A percentile compares a stretch with the other conserved stretches of the same genome.
Conservation (phyloP, 257 asterid genomes). For the Penstemon newberryi region DNA sequence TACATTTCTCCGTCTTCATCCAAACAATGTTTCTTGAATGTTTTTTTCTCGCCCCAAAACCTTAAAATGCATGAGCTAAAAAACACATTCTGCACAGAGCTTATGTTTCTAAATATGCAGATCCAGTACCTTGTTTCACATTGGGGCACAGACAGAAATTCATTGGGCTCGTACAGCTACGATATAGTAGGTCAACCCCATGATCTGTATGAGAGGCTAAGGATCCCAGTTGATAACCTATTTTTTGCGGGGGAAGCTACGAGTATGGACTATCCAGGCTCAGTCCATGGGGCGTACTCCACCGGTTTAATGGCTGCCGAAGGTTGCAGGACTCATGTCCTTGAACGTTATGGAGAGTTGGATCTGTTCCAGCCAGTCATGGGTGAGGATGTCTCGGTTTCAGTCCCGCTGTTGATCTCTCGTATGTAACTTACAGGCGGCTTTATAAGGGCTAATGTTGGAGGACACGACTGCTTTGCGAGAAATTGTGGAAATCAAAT, state of each 20-base stretch:
- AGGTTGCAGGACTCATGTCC: slow-evolving; percentile 83
- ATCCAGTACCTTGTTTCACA: slow-evolving; percentile 78
- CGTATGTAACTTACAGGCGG: slow-evolving; percentile 43
- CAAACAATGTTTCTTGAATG: no score
- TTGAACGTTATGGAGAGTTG: slow-evolving; percentile 78
- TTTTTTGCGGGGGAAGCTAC: slow-evolving; percentile 96
- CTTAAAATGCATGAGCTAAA: no score
- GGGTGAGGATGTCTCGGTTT: slow-evolving; percentile 56
- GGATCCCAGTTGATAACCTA: slow-evolving; percentile 81
- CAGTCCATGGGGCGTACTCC: slow-evolving; percentile 88
- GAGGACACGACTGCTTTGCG: no score
- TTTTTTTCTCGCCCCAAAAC: no score
- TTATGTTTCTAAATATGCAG: slow-evolving; percentile 38
- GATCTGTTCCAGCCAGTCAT: slow-evolving; percentile 71
- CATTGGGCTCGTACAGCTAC: slow-evolving; percentile 86
- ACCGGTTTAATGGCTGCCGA: slow-evolving; percentile 91
- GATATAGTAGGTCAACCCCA: slow-evolving; percentile 78
- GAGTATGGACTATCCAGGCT: slow-evolving; percentile 75
- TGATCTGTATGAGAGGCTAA: slow-evolving; percentile 72
- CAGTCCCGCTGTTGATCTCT: slow-evolving; percentile 66
- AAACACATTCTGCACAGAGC: no score
- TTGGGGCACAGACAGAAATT: slow-evolving; percentile 76
- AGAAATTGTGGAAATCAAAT: no score
- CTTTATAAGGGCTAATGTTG: no score
- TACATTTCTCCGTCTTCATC: no score